Evolutionary conservation across 2,329 filamentous ascomycete genomes (phyloP).

Genomic region (Alternaria conjuncta): DNA sequence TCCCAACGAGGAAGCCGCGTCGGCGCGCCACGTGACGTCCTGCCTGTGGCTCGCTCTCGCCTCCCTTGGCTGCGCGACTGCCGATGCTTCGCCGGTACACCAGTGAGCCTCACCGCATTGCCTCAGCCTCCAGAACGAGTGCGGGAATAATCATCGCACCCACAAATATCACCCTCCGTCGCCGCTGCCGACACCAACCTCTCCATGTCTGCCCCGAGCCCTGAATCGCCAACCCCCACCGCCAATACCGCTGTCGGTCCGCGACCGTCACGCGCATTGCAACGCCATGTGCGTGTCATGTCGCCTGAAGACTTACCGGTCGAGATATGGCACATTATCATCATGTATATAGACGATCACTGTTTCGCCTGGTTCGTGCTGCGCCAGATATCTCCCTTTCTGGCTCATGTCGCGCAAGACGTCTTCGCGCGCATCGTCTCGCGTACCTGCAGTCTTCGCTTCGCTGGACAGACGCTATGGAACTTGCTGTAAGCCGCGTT

Average conservation of each 20-base stretch:
- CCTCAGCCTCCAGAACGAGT: constrained; percentile 4
- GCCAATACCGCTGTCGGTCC: constrained; percentile 18
- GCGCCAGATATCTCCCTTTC: constrained; percentile 21
- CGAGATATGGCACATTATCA: constrained; percentile 24
- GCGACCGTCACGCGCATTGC: constrained; percentile 3
- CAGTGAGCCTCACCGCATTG: constrained; percentile 15
- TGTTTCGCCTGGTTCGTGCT: constrained; percentile 31
- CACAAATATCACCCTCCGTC: constrained; percentile 4
- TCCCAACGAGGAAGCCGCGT: constrained; percentile 16
- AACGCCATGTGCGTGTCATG: constrained; percentile 10
- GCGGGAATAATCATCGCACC: constrained; percentile 19
- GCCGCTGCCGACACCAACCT: constrained; percentile 13
- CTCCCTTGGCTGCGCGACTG: constrained; percentile 9
- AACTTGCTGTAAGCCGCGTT: constrained; percentile 21
- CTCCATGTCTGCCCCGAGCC: constrained; percentile 5
- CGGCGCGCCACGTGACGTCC: neutral
- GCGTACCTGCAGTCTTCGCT: constrained; percentile 22
- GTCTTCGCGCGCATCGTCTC: constrained; percentile 22
- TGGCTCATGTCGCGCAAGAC: constrained; percentile 21
- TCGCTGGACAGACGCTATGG: constrained; percentile 21
- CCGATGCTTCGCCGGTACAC: constrained; percentile 27
- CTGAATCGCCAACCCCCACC: constrained; percentile 14
- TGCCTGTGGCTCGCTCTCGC: neutral
- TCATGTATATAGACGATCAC: constrained; percentile 20
- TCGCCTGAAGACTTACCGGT: constrained; percentile 17